phyloP scores from a whole-genome alignment of 495 filamentous ascomycete species.

The Aspergillus kassunensis region DNA sequence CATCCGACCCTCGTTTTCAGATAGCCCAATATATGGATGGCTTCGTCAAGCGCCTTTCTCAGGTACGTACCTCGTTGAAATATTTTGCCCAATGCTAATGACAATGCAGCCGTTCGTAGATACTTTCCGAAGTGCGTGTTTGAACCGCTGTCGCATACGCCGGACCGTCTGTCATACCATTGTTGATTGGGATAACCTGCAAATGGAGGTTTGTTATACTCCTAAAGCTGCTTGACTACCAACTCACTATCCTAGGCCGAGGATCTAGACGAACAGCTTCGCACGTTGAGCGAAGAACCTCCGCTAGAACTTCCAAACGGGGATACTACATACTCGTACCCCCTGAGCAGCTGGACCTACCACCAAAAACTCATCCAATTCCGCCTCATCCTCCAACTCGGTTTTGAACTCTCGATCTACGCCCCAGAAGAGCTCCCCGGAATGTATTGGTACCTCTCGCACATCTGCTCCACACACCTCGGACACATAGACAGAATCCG shows the following conservation, averaged over 20 bases:
- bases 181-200: conserved; percentile 78
- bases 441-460: conserved; percentile 79
- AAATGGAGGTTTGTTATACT: conserved; percentile 56
- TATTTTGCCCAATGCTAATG: neutral
- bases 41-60: conserved; percentile 69
- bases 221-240: neutral
- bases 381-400: conserved; percentile 84
- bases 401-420: conserved; percentile 93
- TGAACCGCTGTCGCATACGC: conserved; percentile 85
- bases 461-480: conserved; percentile 46
- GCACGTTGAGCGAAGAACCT: conserved; percentile 57
- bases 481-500: conserved; percentile 67
- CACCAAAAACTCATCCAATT: conserved; percentile 83
- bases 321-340: conserved; percentile 57
- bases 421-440: conserved; percentile 77
- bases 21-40: conserved; percentile 73
- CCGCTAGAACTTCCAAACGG: conserved; percentile 44
- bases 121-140: conserved; percentile 74
- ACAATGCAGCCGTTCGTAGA: conserved; percentile 62
- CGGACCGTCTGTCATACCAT: conserved; percentile 78
- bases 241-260: conserved; percentile 49
- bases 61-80: conserved; percentile 32
- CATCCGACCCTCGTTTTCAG: conserved; percentile 70
- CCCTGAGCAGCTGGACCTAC: conserved; percentile 84
- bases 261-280: conserved; percentile 70